These are phyloP conservation scores for Collybia sp. DNA, from an alignment of 768 basidiomycete species.

Conservation along the genomic window DNA sequence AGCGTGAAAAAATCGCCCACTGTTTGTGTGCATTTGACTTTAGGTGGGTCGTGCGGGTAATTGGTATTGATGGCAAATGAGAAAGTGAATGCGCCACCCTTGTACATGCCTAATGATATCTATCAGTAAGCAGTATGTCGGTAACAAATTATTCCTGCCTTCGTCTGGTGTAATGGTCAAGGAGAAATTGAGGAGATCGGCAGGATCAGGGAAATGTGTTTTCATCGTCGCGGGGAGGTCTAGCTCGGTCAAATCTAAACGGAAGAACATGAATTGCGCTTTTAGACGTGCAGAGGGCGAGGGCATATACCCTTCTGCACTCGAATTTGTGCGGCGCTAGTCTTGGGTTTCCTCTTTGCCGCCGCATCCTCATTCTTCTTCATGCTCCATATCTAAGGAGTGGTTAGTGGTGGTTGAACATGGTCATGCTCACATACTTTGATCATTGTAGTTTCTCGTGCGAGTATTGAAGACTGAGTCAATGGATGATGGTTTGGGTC, in stretches of 20 bases:
- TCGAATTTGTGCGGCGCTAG: conserved; percentile 94
- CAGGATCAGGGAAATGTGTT: conserved; percentile 88
- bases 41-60: conserved; percentile 99
- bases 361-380: conserved; percentile 99
- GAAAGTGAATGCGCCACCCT: conserved; percentile 90
- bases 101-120: conserved; percentile 83
- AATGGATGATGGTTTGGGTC: conserved; percentile 30
- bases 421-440: conserved; percentile 26
- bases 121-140: conserved; percentile 4
- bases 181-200: conserved; percentile 94
- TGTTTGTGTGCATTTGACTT: conserved; percentile 95
- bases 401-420: conserved; percentile 5
- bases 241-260: conserved; percentile 88
- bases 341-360: conserved; percentile 97
- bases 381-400: conserved; percentile 91
- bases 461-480: conserved; percentile 12
- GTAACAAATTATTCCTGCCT: conserved; percentile 43
- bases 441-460: conserved; percentile 40
- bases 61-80: conserved; percentile 96
- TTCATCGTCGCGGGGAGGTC: conserved; percentile 96
- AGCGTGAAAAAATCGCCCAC: conserved; percentile 39
- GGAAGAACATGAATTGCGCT: conserved; percentile 1
- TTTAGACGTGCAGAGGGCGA: background rate
- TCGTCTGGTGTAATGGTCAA: conserved; percentile 96
- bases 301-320: conserved; percentile 88